Evolutionary conservation across 495 filamentous ascomycete genomes (phyloP), one percentile per base, ranked within the genome.

Genomic region (Penicillium nucicola): DNA sequence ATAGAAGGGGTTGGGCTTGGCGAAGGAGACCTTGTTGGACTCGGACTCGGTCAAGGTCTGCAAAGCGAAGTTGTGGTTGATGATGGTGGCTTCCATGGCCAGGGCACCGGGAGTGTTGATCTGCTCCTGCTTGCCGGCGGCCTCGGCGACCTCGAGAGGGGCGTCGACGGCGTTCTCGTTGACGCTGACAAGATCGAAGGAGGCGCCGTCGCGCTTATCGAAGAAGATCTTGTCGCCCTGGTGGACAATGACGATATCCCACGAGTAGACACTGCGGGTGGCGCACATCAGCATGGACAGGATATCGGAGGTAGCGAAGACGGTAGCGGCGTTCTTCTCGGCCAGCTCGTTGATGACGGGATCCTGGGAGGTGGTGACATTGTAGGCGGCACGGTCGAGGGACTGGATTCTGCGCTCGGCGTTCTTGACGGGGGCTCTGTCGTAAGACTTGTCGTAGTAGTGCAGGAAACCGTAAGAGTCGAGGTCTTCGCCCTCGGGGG

Each of bases 201-300:
- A 86, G 32, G 90, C 87, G 49, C 88, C 89, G 47, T 96, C 91
- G 48, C 93, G 88, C 83, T 98, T 98, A 80, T 98, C 93, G 56
- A 98, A 86, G 81, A 87, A 98, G 70, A 98, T 81, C 80, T 97
- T 97, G 84, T 90, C 88, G 65, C 87, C 89, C 65, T 92, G 88
- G 58, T 86, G 82, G 44, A 87, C 72, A 54, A 98, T 92, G 64
- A 98, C 87, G 51, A 98, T 84, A 71, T 98, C 93, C 93, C 93
- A 98, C 11, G 91, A 89, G 79, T 97, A 96, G 39, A 98, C 88
- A 32, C 88, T 93, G 47, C 93, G 85, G 33, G 95, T 87, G 15
- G 93, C 84, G 71, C 95, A 97, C 93, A 98, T 98, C 58, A 98
- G 85, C 92, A 97, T 97, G 47, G 91, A 96, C 43, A 98, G 82